A percentile compares a stretch with the other conserved stretches of the same genome.
Evolutionary conservation across 164 flowering plant genomes (phyloP).

Genomic region (Annona squamosa): DNA sequence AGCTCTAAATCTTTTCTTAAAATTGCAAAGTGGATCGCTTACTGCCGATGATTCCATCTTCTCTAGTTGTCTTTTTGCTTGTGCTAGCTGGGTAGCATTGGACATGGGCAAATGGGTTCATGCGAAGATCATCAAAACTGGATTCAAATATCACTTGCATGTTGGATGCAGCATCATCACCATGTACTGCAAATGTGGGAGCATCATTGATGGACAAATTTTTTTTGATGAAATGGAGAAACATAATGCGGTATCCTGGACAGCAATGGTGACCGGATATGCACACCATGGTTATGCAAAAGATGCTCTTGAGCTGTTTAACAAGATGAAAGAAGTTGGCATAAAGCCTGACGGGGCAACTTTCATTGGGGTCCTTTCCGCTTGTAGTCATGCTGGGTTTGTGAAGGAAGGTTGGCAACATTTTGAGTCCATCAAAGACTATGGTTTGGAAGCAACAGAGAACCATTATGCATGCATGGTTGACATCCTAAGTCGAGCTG

Average conservation of each 20-base stretch:
- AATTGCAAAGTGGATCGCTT: conserved; percentile 27
- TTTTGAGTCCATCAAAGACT: conserved; percentile 50
- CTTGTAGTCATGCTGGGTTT: conserved; percentile 81
- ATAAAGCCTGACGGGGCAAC: conserved; percentile 62
- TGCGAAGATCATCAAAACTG: conserved; percentile 48
- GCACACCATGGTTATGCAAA: conserved; percentile 55
- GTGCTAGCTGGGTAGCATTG: conserved; percentile 39
- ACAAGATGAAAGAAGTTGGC: conserved; percentile 43
- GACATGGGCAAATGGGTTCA: conserved; percentile 47
- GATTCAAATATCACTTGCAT: conserved; percentile 47
- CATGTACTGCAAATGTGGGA: conserved; percentile 71
- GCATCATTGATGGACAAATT: conserved; percentile 31
- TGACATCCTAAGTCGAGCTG: conserved; percentile 74
- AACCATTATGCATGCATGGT: conserved; percentile 79
- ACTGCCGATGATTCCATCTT: conserved; percentile 61
- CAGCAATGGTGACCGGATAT: conserved; percentile 71
- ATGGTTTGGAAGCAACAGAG: conserved; percentile 45
- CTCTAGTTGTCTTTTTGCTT: conserved; percentile 63
- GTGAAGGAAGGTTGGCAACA: conserved; percentile 55
- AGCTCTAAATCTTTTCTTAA: conserved; percentile 33
- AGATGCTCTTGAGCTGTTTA: conserved; percentile 50
- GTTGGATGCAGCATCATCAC: conserved; percentile 61
- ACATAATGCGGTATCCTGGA: conserved; percentile 67
- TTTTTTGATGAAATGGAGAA: conserved; percentile 43
- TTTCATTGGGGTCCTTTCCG: conserved; percentile 66